A percentile compares a stretch with the other conserved stretches of the same genome.
phyloP scores from a whole-genome alignment of 2,329 filamentous ascomycete species.

The Scedosporium aurantiacum region DNA sequence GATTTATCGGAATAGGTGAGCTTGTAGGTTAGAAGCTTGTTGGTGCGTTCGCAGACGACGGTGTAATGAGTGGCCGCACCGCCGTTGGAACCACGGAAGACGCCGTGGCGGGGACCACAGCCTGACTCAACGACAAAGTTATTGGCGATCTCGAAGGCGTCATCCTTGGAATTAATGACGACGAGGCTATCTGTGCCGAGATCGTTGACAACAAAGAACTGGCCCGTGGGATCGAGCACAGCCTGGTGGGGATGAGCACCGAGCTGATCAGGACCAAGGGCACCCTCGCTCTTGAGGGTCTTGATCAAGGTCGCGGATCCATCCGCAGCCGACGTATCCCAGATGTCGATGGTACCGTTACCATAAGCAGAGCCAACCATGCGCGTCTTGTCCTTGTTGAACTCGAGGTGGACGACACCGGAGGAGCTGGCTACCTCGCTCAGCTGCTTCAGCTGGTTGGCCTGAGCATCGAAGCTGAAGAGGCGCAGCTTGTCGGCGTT shows the following conservation, averaged over 20 bases:
- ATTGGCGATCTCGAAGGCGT: constrained; percentile 26
- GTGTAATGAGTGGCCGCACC: constrained; percentile 9
- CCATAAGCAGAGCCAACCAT: constrained; percentile 34
- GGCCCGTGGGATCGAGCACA: constrained; percentile 11
- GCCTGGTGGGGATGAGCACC: constrained; percentile 8
- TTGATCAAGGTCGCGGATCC: constrained; percentile 26
- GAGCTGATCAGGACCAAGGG: constrained; percentile 15
- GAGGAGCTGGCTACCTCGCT: constrained; percentile 22
- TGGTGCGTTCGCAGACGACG: constrained; percentile 11
- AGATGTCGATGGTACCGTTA: constrained; percentile 31
- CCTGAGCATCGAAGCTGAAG: constrained; percentile 24
- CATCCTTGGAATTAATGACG: constrained; percentile 31
- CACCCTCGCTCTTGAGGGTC: constrained; percentile 10
- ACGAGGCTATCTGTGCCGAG: constrained; percentile 37
- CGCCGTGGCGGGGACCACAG: constrained; percentile 37
- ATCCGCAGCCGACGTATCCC: constrained; percentile 25
- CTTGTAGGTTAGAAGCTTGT: constrained; percentile 10
- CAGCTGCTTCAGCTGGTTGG: constrained; percentile 18
- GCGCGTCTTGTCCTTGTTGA: constrained; percentile 31
- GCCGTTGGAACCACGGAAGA: constrained; percentile 5
- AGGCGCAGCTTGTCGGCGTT: constrained; percentile 26
- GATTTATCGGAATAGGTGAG: constrained; percentile 24
- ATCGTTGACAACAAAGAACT: constrained; percentile 37
- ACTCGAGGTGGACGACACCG: constrained; percentile 36
- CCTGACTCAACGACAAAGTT: constrained; percentile 24